These are phyloP conservation scores for Ballota nigra DNA, from an alignment of 257 asterid genomes.

Conservation along the genomic window DNA sequence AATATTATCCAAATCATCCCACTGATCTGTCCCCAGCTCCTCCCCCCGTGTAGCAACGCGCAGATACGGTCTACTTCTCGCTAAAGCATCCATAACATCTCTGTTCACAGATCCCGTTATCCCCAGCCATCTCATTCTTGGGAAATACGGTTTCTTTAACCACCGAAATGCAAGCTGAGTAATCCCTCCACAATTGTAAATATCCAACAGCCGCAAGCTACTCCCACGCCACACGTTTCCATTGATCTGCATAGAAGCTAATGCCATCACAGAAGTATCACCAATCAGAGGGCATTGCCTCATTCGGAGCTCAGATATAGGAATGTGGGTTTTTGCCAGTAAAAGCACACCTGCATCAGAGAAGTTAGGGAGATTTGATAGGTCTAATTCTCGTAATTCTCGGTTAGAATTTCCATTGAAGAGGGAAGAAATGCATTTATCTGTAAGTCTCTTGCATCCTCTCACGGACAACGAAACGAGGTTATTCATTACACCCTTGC, in stretches of 20 bases:
- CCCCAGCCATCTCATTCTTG: slow-evolving; percentile 90
- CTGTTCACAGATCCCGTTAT: slow-evolving; percentile 59
- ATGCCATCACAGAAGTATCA: slow-evolving; percentile 73
- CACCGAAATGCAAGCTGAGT: slow-evolving; percentile 72
- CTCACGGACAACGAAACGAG: slow-evolving; percentile 72
- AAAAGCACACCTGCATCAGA: slow-evolving; percentile 67
- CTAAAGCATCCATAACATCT: slow-evolving; percentile 54
- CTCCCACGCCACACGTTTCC: slow-evolving; percentile 70
- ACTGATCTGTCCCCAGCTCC: slow-evolving; percentile 66
- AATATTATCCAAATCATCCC: slow-evolving; percentile 56
- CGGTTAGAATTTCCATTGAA: slow-evolving; percentile 53
- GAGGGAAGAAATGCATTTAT: slow-evolving; percentile 61
- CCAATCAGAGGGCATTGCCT: slow-evolving; percentile 92
- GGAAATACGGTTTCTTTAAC: slow-evolving; percentile 92
- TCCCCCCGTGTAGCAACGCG: slow-evolving; percentile 67
- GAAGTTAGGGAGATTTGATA: slow-evolving; percentile 76
- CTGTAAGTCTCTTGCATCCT: slow-evolving; percentile 93
- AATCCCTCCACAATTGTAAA: slow-evolving; percentile 85
- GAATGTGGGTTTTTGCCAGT: slow-evolving; percentile 64
- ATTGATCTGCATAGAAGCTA: slow-evolving; percentile 80
- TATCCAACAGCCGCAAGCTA: slow-evolving; percentile 67
- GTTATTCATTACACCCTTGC: slow-evolving; percentile 52
- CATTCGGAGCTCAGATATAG: slow-evolving; percentile 72
- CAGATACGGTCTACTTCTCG: slow-evolving; percentile 63
- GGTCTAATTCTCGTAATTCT: slow-evolving; percentile 65